A percentile compares a stretch with the other conserved stretches of the same genome.
Evolutionary conservation across 169 alveolate species (phyloP).

Genomic region (Plasmodium fragile): DNA sequence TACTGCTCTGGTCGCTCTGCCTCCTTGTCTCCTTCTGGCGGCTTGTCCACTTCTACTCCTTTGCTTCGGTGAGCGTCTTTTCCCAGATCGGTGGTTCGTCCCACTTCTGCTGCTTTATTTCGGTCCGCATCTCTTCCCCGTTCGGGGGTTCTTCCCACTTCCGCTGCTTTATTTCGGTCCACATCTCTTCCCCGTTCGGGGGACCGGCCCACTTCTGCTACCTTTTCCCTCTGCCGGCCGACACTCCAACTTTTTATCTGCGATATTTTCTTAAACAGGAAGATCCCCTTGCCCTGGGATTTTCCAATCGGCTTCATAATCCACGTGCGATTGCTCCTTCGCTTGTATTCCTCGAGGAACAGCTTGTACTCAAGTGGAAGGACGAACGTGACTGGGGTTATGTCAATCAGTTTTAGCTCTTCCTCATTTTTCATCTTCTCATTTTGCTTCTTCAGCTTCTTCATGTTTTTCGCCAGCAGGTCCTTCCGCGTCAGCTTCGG

Average conservation of each 20-base stretch:
- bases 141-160: not conserved
- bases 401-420: slow-evolving; percentile 54
- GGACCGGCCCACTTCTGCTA: not conserved
- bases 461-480: slow-evolving; percentile 91
- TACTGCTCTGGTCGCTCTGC: slow-evolving; percentile 86
- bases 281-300: slow-evolving; percentile 96
- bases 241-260: slow-evolving; percentile 91
- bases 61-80: too few species aligned
- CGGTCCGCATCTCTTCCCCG: not conserved
- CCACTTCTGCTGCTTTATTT: slow-evolving; percentile 76
- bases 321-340: slow-evolving; percentile 92
- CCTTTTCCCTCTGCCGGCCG: slow-evolving; percentile 75
- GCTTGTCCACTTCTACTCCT: not conserved
- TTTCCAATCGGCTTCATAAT: slow-evolving; percentile 96
- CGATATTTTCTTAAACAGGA: slow-evolving; percentile 92
- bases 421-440: slow-evolving; percentile 85
- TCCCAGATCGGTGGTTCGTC: not conserved
- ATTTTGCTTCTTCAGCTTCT: slow-evolving; percentile 87
- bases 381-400: slow-evolving; percentile 92
- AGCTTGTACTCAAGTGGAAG: slow-evolving; percentile 95
- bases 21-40: not conserved
- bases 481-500: slow-evolving; percentile 92
- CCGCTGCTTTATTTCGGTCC: not conserved
- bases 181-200: not conserved
- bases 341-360: slow-evolving; percentile 95